Base-by-base conservation (phyloP, 2,329 filamentous ascomycete genomes). In the Allantophomopsis cytisporea region DNA sequence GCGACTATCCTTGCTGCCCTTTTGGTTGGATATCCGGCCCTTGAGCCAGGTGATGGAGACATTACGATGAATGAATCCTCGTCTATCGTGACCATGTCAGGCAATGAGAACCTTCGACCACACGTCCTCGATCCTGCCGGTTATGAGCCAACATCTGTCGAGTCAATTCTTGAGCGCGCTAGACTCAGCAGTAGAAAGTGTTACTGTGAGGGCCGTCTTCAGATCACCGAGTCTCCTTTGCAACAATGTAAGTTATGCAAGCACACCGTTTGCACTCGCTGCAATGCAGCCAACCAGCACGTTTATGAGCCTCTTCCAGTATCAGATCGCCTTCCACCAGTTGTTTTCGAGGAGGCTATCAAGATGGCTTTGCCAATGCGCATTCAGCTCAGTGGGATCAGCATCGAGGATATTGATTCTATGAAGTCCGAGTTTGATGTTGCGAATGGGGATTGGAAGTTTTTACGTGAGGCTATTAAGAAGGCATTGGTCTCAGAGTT, bases 1-100 rank as follows among this genome's bases (percentile, higher is more conserved):
- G 65, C 71, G 2, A 70, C 72, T 0, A 66, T 83, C 1, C 49
- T 84, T 2, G 62, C 73, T 2, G 68, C 73, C 0, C 54, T 88
- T 1, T 66, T 76, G 31, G 40, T 50, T 5, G 50, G 53, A 31
- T 21, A 21, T 15, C 11, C 39, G 6, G 15, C 41, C 6, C 21
- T 45, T 2, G 36, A 45, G 16, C 38, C 38, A 28, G 37, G 42
- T 21, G 21, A 32, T 31, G n/a, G 39, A 12, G 39, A 39, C 11
- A 37, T 41, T 16, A 13, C 21, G 7, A 37, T 36, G 18, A 28
- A 23, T 17, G 34, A 28, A 5, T 34, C 35, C 10, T 21, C 17
- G 12, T 35, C 17, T 15, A n/a, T 30, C 8, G 7, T 8, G 8
- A 20, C 20, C 15, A 38, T 18, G 33, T 31, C 12, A 15, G 28